phyloP scores from a whole-genome alignment of 805 yeast genomes.

The Jamesozyma spencerorum region DNA sequence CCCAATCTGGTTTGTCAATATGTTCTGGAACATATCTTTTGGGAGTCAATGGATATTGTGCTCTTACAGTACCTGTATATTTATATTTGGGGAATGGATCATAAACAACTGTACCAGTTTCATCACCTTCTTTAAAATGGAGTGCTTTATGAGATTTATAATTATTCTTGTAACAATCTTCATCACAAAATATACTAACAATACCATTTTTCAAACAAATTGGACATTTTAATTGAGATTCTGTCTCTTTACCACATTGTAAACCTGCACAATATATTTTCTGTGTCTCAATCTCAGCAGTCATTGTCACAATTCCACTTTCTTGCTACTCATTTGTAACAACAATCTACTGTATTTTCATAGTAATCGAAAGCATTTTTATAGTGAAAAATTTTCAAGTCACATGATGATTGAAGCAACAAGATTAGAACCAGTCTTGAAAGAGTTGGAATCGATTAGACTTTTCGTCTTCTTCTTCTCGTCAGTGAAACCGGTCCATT shows the following conservation, averaged over 20 bases:
- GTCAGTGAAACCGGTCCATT: too few relatives aligned
- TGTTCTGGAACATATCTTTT: slow-evolving; percentile 62
- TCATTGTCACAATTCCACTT: not conserved
- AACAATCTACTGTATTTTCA: too few relatives aligned
- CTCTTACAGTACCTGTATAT: slow-evolving; percentile 67
- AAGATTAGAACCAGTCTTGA: too few relatives aligned
- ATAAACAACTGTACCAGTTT: slow-evolving; percentile 35
- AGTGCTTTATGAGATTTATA: slow-evolving; percentile 68
- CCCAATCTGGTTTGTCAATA: slow-evolving; percentile 76
- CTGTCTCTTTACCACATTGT: slow-evolving; percentile 77
- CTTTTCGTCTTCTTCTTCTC: too few relatives aligned
- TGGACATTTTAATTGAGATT: slow-evolving; percentile 78
- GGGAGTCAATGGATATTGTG: slow-evolving; percentile 73
- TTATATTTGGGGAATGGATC: slow-evolving; percentile 80
- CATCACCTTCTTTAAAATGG: slow-evolving; percentile 52
- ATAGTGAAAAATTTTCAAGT: slow-evolving; percentile 35
- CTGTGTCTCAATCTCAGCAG: not conserved
- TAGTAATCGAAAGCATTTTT: too few relatives aligned
- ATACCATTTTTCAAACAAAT: slow-evolving; percentile 70
- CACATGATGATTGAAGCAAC: slow-evolving; percentile 47
- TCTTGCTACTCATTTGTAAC: not conserved
- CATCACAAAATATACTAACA: slow-evolving; percentile 66
- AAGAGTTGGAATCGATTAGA: too few relatives aligned
- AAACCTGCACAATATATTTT: slow-evolving; percentile 56
- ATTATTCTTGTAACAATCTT: slow-evolving; percentile 65